Evolutionary conservation across 192 early-diverging fungal genomes (phyloP).

Genomic region (Backusella sp.): DNA sequence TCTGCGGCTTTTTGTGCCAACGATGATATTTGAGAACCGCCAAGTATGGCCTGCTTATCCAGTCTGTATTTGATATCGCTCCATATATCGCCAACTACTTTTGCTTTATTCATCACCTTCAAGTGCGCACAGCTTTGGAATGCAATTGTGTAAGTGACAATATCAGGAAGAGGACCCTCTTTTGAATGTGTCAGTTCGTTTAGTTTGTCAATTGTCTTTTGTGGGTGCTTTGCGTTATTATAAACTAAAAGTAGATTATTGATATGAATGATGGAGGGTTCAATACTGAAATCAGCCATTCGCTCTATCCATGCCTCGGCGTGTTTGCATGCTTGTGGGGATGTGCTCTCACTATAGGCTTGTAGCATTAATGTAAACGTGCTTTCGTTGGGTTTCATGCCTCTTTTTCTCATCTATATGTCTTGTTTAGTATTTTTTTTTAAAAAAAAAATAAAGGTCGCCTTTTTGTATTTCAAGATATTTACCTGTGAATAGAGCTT

Average conservation of each 20-base stretch:
- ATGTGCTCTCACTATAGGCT: constrained; percentile 6
- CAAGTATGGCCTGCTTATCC: neutral
- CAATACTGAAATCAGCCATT: neutral
- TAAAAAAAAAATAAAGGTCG: no score
- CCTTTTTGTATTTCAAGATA: neutral
- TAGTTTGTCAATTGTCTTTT: neutral
- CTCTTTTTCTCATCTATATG: constrained; percentile 13
- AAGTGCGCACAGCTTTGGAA: constrained; percentile 1
- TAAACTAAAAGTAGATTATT: constrained; percentile 5
- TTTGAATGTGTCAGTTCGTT: neutral
- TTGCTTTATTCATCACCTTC: neutral
- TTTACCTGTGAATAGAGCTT: constrained; percentile 11
- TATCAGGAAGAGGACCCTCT: neutral
- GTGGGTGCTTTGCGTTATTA: neutral
- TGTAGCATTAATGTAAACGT: constrained; percentile 5
- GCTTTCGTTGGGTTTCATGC: constrained; percentile 7
- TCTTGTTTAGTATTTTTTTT: neutral
- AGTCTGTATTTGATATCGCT: neutral
- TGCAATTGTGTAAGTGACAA: constrained; percentile 1
- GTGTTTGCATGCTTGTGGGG: neutral
- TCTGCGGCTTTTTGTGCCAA: neutral
- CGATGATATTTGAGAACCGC: neutral
- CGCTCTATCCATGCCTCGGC: constrained; percentile 6
- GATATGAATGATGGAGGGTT: constrained; percentile 5
- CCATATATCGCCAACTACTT: neutral